Base-by-base conservation (phyloP, 2,329 filamentous ascomycete genomes). In the Colletotrichum sp. region DNA sequence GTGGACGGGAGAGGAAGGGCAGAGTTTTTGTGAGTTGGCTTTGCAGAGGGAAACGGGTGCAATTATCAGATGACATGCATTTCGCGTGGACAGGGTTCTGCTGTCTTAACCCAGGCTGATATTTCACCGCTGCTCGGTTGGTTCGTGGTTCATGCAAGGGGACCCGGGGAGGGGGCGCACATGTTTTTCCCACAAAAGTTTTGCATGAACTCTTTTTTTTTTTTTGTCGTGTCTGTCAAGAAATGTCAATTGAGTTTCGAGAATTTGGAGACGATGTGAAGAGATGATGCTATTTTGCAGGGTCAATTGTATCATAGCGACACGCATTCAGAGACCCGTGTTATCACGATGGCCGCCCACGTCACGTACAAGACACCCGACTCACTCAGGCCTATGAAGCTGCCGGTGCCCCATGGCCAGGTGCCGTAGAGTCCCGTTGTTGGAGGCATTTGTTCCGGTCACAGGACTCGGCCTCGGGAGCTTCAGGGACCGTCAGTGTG, bases 61-160 rank as follows among this genome's bases (percentile, higher is more conserved):
- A 44, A 34, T 73, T 49, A 69, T 74, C 70, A 65, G 71, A 76
- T 69, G 74, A 76, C 74, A 73, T 52, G 70, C 44, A 68, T 52
- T 34, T 36, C 8, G 57, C 24, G 12, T 60, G 26, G 70, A 66
- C 70, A 74, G 70, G 74, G 70, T 66, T 69, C 28, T 18, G 64
- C 28, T 65, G 74, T 66, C 70, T 68, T 62, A 69, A 65, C 34
- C 18, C 12, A 30, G 67, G 30, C 65, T 65, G 64, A 15, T 74
- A 73, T 74, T 52, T 76, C 74, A 76, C 70, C 71, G 74, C 71
- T 18, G 69, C 28, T 26, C 10, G 71, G 32, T 64, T 34, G 73
- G 59, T 76, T 74, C 70, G 65, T 34, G 73, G 59, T 76, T 74
- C 70, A 74, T 76, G 74, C 74, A 68, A 76, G 74, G 73, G 70